Evolutionary conservation across 176 grass and related monocot genomes (phyloP).

Genomic region (Areca catechu): DNA sequence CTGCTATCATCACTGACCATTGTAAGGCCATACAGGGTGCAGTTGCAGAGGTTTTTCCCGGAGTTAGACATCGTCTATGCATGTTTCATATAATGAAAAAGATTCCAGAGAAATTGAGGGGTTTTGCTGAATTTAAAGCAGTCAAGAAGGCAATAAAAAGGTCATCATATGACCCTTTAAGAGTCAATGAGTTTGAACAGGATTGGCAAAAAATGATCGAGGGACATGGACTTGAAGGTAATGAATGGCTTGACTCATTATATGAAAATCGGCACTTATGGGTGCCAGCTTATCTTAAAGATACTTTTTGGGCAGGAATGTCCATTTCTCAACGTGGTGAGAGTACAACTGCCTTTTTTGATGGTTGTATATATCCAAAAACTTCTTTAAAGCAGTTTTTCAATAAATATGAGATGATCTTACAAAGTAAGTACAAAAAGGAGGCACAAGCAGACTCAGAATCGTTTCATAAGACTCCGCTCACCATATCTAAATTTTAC

Average conservation of each 20-base stretch:
- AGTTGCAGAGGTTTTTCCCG: slow-evolving; percentile 47
- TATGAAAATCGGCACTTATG: slow-evolving; percentile 71
- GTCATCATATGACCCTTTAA: slow-evolving; percentile 59
- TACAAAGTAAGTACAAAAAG: slow-evolving; percentile 90
- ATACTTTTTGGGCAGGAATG: slow-evolving; percentile 82
- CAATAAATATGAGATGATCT: slow-evolving; percentile 71
- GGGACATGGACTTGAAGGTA: slow-evolving; percentile 59
- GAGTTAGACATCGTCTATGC: slow-evolving; percentile 66
- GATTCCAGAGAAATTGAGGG: slow-evolving; percentile 67
- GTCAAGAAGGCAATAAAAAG: slow-evolving; percentile 69
- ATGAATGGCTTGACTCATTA: slow-evolving; percentile 70
- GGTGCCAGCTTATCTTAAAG: slow-evolving; percentile 76
- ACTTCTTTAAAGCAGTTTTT: slow-evolving; percentile 95
- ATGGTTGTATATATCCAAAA: slow-evolving; percentile 87
- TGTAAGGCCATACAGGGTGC: slow-evolving; percentile 66
- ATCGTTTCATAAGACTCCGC: slow-evolving; percentile 72
- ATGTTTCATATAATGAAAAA: slow-evolving; percentile 73
- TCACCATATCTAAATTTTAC: slow-evolving; percentile 87
- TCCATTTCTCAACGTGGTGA: slow-evolving; percentile 53
- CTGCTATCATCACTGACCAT: slow-evolving; percentile 68
- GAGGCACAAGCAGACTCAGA: slow-evolving; percentile 78
- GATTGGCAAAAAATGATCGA: slow-evolving; percentile 70
- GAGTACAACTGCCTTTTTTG: slow-evolving; percentile 66
- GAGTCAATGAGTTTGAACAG: slow-evolving; percentile 50
- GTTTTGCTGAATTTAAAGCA: slow-evolving; percentile 60